A percentile compares a stretch with the other conserved stretches of the same genome.
These are phyloP conservation scores for Microascus cirrosus DNA, from an alignment of 2,329 filamentous ascomycete genomes.

Conservation along the genomic window DNA sequence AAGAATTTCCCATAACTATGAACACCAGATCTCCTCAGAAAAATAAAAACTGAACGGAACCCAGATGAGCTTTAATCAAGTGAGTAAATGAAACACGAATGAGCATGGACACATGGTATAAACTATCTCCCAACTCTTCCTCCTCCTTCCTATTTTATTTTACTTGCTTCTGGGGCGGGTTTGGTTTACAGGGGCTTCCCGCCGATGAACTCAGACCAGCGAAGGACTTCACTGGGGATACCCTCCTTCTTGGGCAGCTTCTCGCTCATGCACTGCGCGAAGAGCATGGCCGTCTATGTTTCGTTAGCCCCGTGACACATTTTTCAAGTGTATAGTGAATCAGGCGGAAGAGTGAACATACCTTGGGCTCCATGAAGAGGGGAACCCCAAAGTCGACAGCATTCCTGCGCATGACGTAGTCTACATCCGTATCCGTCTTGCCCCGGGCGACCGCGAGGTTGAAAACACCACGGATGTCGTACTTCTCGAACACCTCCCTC, in stretches of 20 bases:
- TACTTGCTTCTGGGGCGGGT: neutral
- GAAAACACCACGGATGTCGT: conserved; percentile 92
- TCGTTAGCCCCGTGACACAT: neutral
- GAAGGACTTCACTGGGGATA: conserved; percentile 81
- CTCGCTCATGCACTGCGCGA: conserved; percentile 93
- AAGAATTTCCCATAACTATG: neutral
- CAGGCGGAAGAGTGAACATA: conserved; percentile 31
- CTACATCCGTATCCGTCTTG: conserved; percentile 77
- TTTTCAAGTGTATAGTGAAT: neutral
- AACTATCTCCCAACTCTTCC: neutral
- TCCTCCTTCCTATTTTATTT: neutral
- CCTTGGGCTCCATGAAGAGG: conserved; percentile 97
- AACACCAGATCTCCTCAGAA: neutral
- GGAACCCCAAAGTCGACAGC: conserved; percentile 97
- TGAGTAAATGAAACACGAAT: no score
- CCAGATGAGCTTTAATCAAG: neutral
- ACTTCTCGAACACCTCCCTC: conserved; percentile 90
- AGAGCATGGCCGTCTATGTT: conserved; percentile 80
- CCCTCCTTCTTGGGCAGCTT: conserved; percentile 85
- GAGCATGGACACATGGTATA: neutral
- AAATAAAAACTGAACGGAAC: neutral
- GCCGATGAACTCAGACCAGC: conserved; percentile 93
- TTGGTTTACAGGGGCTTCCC: conserved; percentile 60
- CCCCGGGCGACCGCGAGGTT: conserved; percentile 79
- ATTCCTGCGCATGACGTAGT: conserved; percentile 93